A percentile compares a stretch with the other conserved stretches of the same genome.
phyloP scores from a whole-genome alignment of 148 eudicot genomes.

The Polygonum aviculare region DNA sequence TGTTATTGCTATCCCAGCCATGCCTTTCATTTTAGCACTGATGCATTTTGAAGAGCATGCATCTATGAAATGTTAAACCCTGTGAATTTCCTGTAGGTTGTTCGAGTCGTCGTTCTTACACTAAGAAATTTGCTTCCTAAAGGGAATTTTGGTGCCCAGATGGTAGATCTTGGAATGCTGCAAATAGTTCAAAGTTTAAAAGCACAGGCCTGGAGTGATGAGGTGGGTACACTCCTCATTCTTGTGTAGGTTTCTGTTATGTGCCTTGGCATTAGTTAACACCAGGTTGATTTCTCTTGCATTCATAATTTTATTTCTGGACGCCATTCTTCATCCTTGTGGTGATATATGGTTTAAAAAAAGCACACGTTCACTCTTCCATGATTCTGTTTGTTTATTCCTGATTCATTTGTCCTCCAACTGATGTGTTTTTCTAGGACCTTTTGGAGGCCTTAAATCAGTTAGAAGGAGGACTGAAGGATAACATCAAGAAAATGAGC shows the following conservation, averaged over 20 bases:
- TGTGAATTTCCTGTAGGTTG: constrained; percentile 43
- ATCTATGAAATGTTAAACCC: not conserved
- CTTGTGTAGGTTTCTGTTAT: not conserved
- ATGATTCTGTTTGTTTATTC: not conserved
- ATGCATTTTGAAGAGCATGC: not conserved
- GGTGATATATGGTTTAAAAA: not conserved
- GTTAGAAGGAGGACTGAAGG: constrained; percentile 76
- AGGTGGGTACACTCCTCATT: constrained; percentile 38
- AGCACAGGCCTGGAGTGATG: constrained; percentile 96
- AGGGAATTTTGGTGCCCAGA: constrained; percentile 79
- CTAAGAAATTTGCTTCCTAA: constrained; percentile 77
- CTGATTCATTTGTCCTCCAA: not conserved
- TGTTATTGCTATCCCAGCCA: not conserved
- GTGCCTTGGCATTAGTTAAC: not conserved
- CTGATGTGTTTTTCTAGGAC: constrained; percentile 35
- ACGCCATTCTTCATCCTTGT: not conserved
- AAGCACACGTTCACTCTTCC: not conserved
- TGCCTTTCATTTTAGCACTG: not conserved
- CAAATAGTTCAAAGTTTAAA: constrained; percentile 81
- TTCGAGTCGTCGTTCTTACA: constrained; percentile 75
- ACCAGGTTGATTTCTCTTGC: not conserved
- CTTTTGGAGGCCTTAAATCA: constrained; percentile 81
- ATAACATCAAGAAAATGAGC: constrained; percentile 72
- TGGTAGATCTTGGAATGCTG: constrained; percentile 82
- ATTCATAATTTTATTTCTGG: not conserved